Base-by-base conservation (phyloP, 2,329 filamentous ascomycete genomes). In the Sphaceloma murrayae region DNA sequence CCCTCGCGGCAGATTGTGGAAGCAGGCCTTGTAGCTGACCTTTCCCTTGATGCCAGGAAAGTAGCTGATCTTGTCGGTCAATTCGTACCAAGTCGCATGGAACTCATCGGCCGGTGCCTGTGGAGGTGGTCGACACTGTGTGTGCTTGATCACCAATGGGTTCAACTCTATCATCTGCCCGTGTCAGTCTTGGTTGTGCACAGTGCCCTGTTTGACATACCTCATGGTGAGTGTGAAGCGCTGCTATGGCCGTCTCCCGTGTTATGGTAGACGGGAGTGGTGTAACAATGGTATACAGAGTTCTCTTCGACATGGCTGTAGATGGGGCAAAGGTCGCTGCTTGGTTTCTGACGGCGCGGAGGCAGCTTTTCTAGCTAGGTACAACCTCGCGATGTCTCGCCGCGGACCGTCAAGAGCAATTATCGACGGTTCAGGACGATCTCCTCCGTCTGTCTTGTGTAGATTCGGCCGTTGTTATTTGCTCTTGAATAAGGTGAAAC, bases 141-240 rank as follows among this genome's bases (percentile, higher is more conserved):
- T 73, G 46, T 84, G 75, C 49, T 82, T 78, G 50, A 82, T 77
- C 45, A 94, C 81, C 36, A 93, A 71, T 1, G 86, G 86, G 61
- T 93, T 94, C 46, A 94, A 69, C 58, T 89, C 81, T 56, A 94
- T 93, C 80, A 94, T 93, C 54, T 79, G 16, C 13, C 4, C n/a
- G 5, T n/a, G 4, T 11, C 22, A 21, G 16, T 9, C 14, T 3
- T 13, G 21, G 8, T n/a, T 22, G 9, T n/a, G 13, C 16, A 4
- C 13, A 24, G 9, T 13, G 6, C 14, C 7, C 26, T 10, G 26
- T 27, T 7, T 3, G 10, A 7, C 40, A 10, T 26, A 45, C 42
- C 30, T 32, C 79, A 39, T 72, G 61, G 63, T 93, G 85, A 61
- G 82, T 73, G 61, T 86, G 84, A 22, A 94, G 77, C 52, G 85